phyloP scores from a whole-genome alignment of 139 green algal species.

The Monoraphidium neglectum region DNA sequence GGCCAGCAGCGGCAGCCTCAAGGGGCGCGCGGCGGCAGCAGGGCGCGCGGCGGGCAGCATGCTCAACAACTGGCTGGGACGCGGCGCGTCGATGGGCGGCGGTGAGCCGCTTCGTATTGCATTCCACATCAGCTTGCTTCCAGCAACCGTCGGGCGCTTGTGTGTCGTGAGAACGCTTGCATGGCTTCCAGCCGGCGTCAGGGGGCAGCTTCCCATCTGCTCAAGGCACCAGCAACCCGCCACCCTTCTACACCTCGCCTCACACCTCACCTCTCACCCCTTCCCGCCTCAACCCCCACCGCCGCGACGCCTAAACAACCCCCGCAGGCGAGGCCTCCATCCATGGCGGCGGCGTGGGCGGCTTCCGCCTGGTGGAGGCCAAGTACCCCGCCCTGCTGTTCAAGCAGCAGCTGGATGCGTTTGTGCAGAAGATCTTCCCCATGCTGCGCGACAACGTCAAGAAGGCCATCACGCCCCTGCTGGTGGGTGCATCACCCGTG shows the following conservation, averaged over 20 bases:
- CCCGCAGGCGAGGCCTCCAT: constrained; percentile 79
- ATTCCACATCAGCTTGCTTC: too few species aligned
- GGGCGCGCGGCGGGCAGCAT: constrained; percentile 36
- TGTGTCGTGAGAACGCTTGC: too few species aligned
- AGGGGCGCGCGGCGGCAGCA: constrained; percentile 16
- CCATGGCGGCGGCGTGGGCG: constrained; percentile 79
- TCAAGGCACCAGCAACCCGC: too few species aligned
- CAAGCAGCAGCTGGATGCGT: constrained; percentile 99
- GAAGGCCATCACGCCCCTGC: constrained; percentile 87
- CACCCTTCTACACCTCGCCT: too few species aligned
- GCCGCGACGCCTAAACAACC: too few species aligned
- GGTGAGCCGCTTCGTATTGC: too few species aligned
- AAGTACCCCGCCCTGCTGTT: constrained; percentile 99
- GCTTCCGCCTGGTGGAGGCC: constrained; percentile 89
- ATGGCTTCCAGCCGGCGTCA: too few species aligned
- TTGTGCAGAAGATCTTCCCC: constrained; percentile 98
- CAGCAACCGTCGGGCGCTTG: too few species aligned
- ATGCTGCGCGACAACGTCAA: constrained; percentile 98
- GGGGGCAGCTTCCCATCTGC: too few species aligned
- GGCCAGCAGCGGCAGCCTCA: constrained; percentile 44
- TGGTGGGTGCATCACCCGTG: too few species aligned
- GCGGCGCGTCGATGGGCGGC: constrained; percentile 7
- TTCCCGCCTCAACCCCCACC: too few species aligned
- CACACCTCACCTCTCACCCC: too few species aligned
- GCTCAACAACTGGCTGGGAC: constrained; percentile 28